A percentile compares a stretch with the other conserved stretches of the same genome.
phyloP scores from a whole-genome alignment of 2,329 filamentous ascomycete genomes.

The Alternaria alternata region DNA sequence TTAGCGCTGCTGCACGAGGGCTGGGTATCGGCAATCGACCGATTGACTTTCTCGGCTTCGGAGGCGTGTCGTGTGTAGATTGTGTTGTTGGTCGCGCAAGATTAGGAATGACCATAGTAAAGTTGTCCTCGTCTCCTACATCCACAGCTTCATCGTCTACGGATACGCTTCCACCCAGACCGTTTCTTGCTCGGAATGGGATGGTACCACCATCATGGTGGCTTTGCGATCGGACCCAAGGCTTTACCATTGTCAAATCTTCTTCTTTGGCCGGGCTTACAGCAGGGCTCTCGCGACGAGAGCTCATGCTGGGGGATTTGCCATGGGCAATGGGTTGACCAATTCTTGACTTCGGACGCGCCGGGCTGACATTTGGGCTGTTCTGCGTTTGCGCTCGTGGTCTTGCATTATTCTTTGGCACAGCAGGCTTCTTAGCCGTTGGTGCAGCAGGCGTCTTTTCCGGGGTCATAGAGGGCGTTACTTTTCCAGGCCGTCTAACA shows the following conservation, averaged over 20 bases:
- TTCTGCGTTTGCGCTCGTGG: constrained; percentile 45
- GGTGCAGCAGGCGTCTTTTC: constrained; percentile 53
- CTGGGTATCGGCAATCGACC: constrained; percentile 39
- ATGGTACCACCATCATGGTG: constrained; percentile 40
- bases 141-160: constrained; percentile 51
- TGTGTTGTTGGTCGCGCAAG: constrained; percentile 42
- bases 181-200: constrained; percentile 50
- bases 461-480: constrained; percentile 58
- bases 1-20: constrained; percentile 35
- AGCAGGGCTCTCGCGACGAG: constrained; percentile 43
- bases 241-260: constrained; percentile 58
- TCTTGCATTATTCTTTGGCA: constrained; percentile 40
- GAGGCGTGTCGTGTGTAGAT: constrained; percentile 42
- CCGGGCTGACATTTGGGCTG: constrained; percentile 47
- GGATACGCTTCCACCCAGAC: constrained; percentile 49
- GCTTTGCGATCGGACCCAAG: constrained; percentile 49
- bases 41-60: constrained; percentile 37
- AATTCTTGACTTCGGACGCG: constrained; percentile 48
- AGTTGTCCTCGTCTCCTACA: constrained; percentile 57
- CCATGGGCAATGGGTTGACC: constrained; percentile 38
- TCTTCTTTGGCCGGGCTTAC: constrained; percentile 53
- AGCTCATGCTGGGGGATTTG: constrained; percentile 41
- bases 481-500: constrained; percentile 48
- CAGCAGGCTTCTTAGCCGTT: constrained; percentile 48
- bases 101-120: constrained; percentile 61